These are phyloP conservation scores for Agroathelia rolfsii DNA, from an alignment of 1,284 basidiomycete genomes.

Conservation along the genomic window DNA sequence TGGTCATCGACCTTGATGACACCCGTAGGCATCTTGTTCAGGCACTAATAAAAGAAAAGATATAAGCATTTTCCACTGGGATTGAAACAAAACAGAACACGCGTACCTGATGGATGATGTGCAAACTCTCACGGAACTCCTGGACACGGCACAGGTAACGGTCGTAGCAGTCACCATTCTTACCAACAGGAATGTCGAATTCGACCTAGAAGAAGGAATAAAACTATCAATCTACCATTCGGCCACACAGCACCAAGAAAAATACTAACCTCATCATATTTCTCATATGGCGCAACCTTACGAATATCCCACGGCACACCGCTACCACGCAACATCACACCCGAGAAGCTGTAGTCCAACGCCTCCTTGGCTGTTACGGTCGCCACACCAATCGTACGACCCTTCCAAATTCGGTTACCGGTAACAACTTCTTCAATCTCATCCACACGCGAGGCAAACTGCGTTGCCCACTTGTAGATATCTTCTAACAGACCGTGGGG, in stretches of 20 bases:
- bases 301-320: constrained; percentile 94
- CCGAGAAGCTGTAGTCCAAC: constrained; percentile 88
- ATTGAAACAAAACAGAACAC: constrained; percentile 6
- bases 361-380: constrained; percentile 89
- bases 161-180: constrained; percentile 97
- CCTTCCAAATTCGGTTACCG: constrained; percentile 97
- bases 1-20: constrained; percentile 95
- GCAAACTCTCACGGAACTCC: constrained; percentile 92
- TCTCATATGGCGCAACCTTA: constrained; percentile 91
- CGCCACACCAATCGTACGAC: constrained; percentile 87
- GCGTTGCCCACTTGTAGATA: constrained; percentile 96
- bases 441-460: constrained; percentile 85
- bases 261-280: constrained; percentile 75
- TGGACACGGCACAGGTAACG: constrained; percentile 95
- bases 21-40: constrained; percentile 96
- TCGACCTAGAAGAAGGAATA: constrained; percentile 73
- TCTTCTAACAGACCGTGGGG: constrained; percentile 95
- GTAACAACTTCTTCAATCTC: constrained; percentile 98
- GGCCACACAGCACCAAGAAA: not conserved
- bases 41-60: constrained; percentile 52
- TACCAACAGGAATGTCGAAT: constrained; percentile 93
- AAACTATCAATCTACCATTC: not conserved
- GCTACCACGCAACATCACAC: constrained; percentile 94
- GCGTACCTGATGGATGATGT: constrained; percentile 74
- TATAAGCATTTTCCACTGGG: no score